phyloP scores from a whole-genome alignment of 495 filamentous ascomycete genomes.

The Podospora australis region DNA sequence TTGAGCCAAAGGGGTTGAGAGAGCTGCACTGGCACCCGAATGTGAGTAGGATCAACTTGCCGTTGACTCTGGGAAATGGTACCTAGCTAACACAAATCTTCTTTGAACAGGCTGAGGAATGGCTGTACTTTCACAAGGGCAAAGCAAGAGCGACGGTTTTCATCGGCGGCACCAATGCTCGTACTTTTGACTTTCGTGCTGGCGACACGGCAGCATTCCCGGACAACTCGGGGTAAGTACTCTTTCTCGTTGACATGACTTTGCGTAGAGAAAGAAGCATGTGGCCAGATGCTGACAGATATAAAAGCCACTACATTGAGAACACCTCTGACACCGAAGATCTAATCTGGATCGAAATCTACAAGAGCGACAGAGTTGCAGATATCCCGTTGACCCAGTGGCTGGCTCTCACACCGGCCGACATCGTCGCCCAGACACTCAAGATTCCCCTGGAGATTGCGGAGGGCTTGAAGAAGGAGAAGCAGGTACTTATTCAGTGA shows the following conservation, averaged over 20 bases:
- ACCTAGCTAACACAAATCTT: not conserved
- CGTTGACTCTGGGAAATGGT: not conserved
- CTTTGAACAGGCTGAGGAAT: slow-evolving; percentile 50
- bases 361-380: slow-evolving; percentile 58
- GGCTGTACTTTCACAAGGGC: slow-evolving; percentile 68
- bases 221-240: slow-evolving; percentile 47
- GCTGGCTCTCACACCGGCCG: slow-evolving; percentile 57
- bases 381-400: slow-evolving; percentile 60
- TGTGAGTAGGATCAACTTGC: too few species aligned
- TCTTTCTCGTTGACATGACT: too few species aligned
- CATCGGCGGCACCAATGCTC: slow-evolving; percentile 47
- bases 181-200: slow-evolving; percentile 69
- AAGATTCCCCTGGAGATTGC: slow-evolving; percentile 47
- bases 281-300: too few species aligned
- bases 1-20: slow-evolving; percentile 65
- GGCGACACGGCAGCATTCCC: slow-evolving; percentile 71
- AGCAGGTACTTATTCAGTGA: slow-evolving; percentile 53
- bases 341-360: slow-evolving; percentile 62
- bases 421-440: slow-evolving; percentile 59
- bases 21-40: slow-evolving; percentile 74
- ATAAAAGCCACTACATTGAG: slow-evolving; percentile 77
- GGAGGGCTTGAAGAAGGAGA: slow-evolving; percentile 52
- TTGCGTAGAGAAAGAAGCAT: too few species aligned
- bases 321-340: slow-evolving; percentile 65
- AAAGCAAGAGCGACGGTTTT: slow-evolving; percentile 62